Conservation (phyloP, 192 early-diverging fungal species). For the Podila minutissima region DNA sequence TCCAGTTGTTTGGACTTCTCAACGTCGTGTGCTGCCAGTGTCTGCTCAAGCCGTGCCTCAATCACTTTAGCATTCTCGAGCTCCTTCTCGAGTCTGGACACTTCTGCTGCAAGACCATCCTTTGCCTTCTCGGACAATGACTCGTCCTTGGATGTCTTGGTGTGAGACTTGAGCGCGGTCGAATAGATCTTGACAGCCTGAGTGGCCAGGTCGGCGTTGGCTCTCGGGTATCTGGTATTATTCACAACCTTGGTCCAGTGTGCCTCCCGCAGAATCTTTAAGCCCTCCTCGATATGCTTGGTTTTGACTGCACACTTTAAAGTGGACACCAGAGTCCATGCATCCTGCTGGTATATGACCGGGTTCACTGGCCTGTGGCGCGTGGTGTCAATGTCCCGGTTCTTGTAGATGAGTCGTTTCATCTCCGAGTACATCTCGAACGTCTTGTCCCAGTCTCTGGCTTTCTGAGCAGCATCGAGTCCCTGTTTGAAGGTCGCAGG, state of each 20-base stretch:
- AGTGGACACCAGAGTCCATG: conserved; percentile 29
- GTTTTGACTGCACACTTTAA: conserved; percentile 39
- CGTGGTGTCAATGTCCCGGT: neutral
- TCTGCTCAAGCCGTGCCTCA: neutral
- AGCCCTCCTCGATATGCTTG: conserved; percentile 20
- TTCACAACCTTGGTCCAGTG: conserved; percentile 23
- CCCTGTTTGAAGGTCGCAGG: conserved; percentile 36
- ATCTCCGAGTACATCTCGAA: conserved; percentile 26
- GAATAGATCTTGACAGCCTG: conserved; percentile 16
- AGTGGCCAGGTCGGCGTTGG: conserved; percentile 26
- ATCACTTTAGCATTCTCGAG: conserved; percentile 8
- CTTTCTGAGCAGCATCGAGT: conserved; percentile 19
- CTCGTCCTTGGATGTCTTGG: neutral
- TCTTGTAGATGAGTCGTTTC: conserved; percentile 8
- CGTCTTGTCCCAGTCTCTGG: conserved; percentile 36
- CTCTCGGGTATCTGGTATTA: conserved; percentile 21
- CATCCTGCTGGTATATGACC: conserved; percentile 14
- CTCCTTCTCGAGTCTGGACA: neutral
- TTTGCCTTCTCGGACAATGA: neutral
- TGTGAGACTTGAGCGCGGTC: conserved; percentile 1
- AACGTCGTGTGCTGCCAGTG: conserved; percentile 7
- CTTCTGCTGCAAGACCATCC: neutral
- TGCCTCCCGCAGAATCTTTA: conserved; percentile 19
- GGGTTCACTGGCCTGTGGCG: conserved; percentile 5
- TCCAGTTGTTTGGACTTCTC: conserved; percentile 10